phyloP scores from a whole-genome alignment of 345 rosid species.

The Lepidium africanum region DNA sequence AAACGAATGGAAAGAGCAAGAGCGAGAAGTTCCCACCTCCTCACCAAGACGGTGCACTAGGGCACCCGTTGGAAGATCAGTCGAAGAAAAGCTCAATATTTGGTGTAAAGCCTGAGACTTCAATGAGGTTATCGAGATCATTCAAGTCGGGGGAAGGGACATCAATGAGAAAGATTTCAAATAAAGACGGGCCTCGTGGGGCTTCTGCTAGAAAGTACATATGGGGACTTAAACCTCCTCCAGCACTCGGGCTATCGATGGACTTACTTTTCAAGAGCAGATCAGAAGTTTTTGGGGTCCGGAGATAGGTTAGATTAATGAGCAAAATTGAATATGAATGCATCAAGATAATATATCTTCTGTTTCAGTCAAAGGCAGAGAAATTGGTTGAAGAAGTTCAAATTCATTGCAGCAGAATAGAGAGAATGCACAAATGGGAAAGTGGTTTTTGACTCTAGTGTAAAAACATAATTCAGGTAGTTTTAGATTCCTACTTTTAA shows the following conservation, averaged over 20 bases:
- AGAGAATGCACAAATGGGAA: background rate
- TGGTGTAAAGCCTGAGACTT: slow-evolving; percentile 33
- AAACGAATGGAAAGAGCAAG: slow-evolving; percentile 65
- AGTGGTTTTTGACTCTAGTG: slow-evolving; percentile 13
- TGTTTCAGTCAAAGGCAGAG: background rate
- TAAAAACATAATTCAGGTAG: slow-evolving; percentile 10
- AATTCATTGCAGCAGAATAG: slow-evolving; percentile 23
- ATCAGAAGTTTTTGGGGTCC: slow-evolving; percentile 45
- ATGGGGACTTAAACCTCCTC: slow-evolving; percentile 47
- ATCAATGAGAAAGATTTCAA: slow-evolving; percentile 37
- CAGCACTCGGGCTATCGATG: slow-evolving; percentile 43
- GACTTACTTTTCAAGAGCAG: slow-evolving; percentile 50
- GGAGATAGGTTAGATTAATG: slow-evolving; percentile 28
- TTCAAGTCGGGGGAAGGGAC: slow-evolving; percentile 33
- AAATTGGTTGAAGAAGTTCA: slow-evolving; percentile 10
- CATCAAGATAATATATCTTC: slow-evolving; percentile 17
- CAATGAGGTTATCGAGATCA: slow-evolving; percentile 35
- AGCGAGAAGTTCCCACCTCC: slow-evolving; percentile 98
- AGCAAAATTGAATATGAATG: background rate
- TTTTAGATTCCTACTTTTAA: slow-evolving; percentile 3
- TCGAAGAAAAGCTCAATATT: slow-evolving; percentile 41
- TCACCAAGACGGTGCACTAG: slow-evolving; percentile 81
- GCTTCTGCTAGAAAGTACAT: slow-evolving; percentile 46
- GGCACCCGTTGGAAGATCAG: slow-evolving; percentile 34
- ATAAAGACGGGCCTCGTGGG: slow-evolving; percentile 32